Base-by-base conservation (phyloP, 2,329 filamentous ascomycete genomes). In the Taxawa tesnikishii region DNA sequence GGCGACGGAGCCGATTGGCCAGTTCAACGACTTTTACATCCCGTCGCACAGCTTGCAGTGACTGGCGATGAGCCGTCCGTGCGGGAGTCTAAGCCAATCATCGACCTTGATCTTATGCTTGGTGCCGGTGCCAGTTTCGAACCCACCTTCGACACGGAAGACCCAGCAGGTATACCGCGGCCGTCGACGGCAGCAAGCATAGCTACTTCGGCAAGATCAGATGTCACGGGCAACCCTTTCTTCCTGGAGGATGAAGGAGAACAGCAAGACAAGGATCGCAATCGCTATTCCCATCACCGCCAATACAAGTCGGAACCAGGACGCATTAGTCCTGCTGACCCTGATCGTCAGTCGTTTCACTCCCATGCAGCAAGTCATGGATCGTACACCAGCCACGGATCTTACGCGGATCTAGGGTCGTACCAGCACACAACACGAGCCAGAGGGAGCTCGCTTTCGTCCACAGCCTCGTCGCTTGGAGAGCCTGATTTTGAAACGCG, bases 161-260 rank as follows among this genome's bases (percentile, higher is more conserved):
- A 28, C 16, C 18, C 27, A 25, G 48, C 55, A 28, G 53, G 58
- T 21, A 54, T 59, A n/a, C 25, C 36, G 6, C 56, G 62, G 4
- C 62, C 63, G 3, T 56, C 56, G 0, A 63, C 62, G 0, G 55
- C 62, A 4, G 53, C 49, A 28, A 45, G 43, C 24, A 50, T 45
- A 2, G 34, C 54, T 41, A 34, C 21, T n/a, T 26, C 34, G 26
- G 30, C 29, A 10, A 29, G 54, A 28, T 58, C 53, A 12, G 58
- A 62, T 31, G 49, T 53, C 13, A 55, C 56, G 24, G 60, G 60
- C 4, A 60, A 66, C 34, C 63, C 63, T 1, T 67, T 67, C 41
- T 63, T 66, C 42, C 54, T 67, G 5, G 63, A 66, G 40, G 60
- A 66, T 9, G 43, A 50, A 14, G 37, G 42, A n/a, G 38, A 42